phyloP scores from a whole-genome alignment of 192 early-diverging fungal species.

The Podila epicladia region DNA sequence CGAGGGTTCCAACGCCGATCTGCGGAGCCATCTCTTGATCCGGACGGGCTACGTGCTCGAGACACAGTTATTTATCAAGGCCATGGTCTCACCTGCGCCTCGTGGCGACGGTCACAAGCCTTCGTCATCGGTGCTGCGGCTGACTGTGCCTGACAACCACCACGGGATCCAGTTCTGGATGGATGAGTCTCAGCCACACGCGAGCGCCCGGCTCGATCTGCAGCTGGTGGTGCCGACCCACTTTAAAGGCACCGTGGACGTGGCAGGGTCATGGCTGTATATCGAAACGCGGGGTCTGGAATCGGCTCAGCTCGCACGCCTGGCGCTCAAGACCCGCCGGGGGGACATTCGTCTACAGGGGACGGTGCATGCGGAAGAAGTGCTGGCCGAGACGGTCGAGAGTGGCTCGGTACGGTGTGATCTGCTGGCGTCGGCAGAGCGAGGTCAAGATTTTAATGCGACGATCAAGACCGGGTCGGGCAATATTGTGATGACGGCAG shows the following conservation, averaged over 20 bases:
- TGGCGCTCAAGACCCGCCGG: neutral
- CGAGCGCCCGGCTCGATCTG: constrained; percentile 1
- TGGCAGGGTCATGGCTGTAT: neutral
- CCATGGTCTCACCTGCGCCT: neutral
- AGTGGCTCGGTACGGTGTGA: neutral
- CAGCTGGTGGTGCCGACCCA: neutral
- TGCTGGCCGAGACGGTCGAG: neutral
- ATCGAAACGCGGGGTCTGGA: neutral
- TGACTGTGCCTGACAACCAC: neutral
- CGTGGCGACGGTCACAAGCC: neutral
- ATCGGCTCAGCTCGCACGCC: neutral
- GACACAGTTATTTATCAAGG: neutral
- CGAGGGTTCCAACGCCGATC: neutral
- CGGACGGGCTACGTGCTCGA: neutral
- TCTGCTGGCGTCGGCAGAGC: neutral
- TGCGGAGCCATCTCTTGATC: neutral
- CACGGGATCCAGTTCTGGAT: neutral
- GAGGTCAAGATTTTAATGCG: neutral
- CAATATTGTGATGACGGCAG: neutral
- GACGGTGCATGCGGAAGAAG: neutral
- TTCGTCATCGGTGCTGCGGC: neutral
- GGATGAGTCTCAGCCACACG: neutral
- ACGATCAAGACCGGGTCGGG: neutral
- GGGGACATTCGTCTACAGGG: neutral
- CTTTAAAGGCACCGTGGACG: neutral